phyloP scores from a whole-genome alignment of 306 rosid genomes.

The Citrullus mucosospermus region DNA sequence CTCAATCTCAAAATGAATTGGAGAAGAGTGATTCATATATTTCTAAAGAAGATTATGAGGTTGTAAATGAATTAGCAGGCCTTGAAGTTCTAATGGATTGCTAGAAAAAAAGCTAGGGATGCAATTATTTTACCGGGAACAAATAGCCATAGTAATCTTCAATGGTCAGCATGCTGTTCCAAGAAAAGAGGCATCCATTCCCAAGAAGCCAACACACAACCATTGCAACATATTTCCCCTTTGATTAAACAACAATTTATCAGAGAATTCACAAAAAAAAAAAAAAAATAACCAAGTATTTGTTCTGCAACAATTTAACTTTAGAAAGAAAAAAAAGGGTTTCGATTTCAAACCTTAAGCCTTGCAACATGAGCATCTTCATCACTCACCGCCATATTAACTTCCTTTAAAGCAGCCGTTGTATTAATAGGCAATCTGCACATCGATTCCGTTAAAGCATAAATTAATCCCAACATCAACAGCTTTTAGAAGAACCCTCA shows the following conservation, averaged over 20 bases:
- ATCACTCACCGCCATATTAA: slow-evolving; percentile 19
- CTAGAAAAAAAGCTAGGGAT: too few relatives aligned
- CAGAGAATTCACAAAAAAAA: neutral
- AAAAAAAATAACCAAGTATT: neutral
- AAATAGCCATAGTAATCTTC: slow-evolving; percentile 57
- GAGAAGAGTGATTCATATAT: too few relatives aligned
- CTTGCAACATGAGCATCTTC: slow-evolving; percentile 22
- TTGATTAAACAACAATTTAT: neutral
- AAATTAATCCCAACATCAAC: neutral
- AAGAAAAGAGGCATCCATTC: slow-evolving; percentile 68
- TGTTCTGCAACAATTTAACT: neutral
- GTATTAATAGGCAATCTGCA: neutral
- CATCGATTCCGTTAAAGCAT: neutral
- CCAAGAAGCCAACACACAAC: slow-evolving; percentile 82
- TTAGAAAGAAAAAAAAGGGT: neutral
- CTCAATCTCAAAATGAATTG: too few relatives aligned
- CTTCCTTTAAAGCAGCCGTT: slow-evolving; percentile 13
- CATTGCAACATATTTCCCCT: slow-evolving; percentile 60
- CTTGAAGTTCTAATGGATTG: too few relatives aligned
- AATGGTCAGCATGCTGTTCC: slow-evolving; percentile 93
- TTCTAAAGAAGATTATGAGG: too few relatives aligned
- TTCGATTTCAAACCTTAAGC: slow-evolving; percentile 35
- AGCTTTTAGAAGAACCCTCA: neutral
- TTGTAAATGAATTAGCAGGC: too few relatives aligned
- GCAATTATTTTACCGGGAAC: slow-evolving; percentile 53